These are phyloP conservation scores for Melastoma candidum DNA, from an alignment of 441 rosid genomes.

Conservation along the genomic window DNA sequence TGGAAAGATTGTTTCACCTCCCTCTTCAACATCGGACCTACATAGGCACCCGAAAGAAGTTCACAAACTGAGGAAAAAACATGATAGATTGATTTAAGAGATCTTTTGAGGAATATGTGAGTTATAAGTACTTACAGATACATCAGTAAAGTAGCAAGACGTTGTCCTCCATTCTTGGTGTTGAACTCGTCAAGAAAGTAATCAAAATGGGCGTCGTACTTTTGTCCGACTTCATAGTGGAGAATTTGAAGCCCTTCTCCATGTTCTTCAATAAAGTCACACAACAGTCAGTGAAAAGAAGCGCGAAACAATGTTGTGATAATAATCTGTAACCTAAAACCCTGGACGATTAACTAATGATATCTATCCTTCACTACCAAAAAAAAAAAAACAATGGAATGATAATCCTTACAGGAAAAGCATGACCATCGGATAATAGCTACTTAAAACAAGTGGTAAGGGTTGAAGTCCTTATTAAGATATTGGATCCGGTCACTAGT, in stretches of 20 bases:
- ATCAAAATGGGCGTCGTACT: conserved; percentile 16
- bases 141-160: conserved; percentile 16
- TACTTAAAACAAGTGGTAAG: no score
- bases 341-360: background rate
- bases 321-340: no score
- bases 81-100: background rate
- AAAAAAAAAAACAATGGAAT: background rate
- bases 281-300: conserved; percentile 1
- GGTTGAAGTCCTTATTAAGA: no score
- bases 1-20: conserved; percentile 20
- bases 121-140: conserved; percentile 11
- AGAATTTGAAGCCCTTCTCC: conserved; percentile 20
- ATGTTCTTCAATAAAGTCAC: conserved; percentile 6
- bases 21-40: conserved; percentile 19
- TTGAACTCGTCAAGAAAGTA: conserved; percentile 17
- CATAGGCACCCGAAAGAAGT: background rate
- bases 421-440: no score
- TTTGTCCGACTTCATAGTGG: conserved; percentile 17
- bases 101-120: background rate
- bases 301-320: background rate
- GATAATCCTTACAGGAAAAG: no score
- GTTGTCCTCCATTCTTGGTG: conserved; percentile 19
- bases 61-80: conserved; percentile 4
- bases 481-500: no score
- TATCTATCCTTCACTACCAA: background rate